Conservation (phyloP, 495 filamentous ascomycete species). For the Trichocladium uniseriatum region DNA sequence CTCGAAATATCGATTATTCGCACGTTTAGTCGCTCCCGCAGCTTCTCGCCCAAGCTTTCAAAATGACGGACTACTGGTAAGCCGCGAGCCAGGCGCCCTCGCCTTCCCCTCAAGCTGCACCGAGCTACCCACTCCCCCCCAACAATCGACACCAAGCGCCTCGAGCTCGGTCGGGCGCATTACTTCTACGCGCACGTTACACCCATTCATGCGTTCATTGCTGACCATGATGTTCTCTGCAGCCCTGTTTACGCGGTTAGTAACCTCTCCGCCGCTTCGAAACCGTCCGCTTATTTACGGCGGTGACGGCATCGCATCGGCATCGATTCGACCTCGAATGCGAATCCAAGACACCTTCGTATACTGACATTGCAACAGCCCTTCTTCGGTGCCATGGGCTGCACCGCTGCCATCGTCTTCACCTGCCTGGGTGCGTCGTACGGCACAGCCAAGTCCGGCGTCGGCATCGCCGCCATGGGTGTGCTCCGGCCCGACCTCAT, state of each 20-base stretch:
- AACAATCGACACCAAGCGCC: conserved; percentile 19
- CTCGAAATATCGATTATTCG: conserved; percentile 6
- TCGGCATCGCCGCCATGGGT: conserved; percentile 97
- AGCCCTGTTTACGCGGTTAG: conserved; percentile 99
- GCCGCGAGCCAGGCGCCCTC: conserved; percentile 19
- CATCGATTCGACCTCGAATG: conserved; percentile 12
- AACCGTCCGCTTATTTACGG: background rate
- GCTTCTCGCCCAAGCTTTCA: conserved; percentile 27
- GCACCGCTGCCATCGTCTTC: conserved; percentile 96
- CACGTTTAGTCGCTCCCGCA: conserved; percentile 17
- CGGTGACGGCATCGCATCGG: conserved; percentile 1
- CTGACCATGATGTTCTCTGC: conserved; percentile 22
- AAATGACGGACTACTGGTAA: conserved; percentile 36
- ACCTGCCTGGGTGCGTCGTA: conserved; percentile 98
- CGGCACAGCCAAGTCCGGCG: conserved; percentile 97
- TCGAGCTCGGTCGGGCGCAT: background rate
- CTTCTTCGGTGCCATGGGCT: conserved; percentile 99
- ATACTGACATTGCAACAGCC: conserved; percentile 46
- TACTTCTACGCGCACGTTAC: background rate
- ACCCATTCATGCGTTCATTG: background rate
- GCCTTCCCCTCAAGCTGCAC: conserved; percentile 13
- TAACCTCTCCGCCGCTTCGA: conserved; percentile 28
- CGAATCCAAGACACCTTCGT: too few relatives aligned
- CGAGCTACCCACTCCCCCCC: conserved; percentile 13
- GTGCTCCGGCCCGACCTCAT: conserved; percentile 96